Conservation (phyloP, 768 basidiomycete genomes). For the Boletus speciosus region DNA sequence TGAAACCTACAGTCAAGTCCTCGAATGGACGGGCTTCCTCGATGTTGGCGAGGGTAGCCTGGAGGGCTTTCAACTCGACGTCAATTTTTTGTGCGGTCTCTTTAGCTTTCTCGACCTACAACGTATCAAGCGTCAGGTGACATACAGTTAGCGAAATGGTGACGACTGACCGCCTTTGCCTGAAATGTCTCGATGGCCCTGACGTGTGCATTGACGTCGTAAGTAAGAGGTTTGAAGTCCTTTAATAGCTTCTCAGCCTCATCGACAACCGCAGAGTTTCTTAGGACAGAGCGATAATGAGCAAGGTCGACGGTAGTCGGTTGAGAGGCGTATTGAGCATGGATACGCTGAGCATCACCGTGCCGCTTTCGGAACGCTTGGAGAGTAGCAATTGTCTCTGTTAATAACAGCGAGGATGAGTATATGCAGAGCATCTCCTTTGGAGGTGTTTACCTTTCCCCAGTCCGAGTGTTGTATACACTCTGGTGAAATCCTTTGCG, state of each 20-base stretch:
- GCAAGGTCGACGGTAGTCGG: constrained; percentile 85
- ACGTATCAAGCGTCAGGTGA: neutral
- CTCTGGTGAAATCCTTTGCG: constrained; percentile 74
- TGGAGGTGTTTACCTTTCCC: constrained; percentile 62
- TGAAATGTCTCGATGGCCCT: constrained; percentile 98
- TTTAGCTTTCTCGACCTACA: constrained; percentile 81
- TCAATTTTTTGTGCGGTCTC: constrained; percentile 90
- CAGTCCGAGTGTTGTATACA: constrained; percentile 78
- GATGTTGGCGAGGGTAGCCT: constrained; percentile 93
- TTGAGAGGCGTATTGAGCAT: constrained; percentile 58
- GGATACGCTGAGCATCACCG: constrained; percentile 77
- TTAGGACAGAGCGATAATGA: constrained; percentile 87
- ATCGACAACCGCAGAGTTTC: constrained; percentile 89
- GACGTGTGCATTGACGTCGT: constrained; percentile 84
- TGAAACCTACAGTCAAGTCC: constrained; percentile 79
- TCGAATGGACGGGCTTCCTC: constrained; percentile 97
- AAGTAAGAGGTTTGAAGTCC: constrained; percentile 91
- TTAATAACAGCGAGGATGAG: constrained; percentile 5
- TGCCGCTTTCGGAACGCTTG: constrained; percentile 97
- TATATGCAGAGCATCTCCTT: neutral
- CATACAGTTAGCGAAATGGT: neutral
- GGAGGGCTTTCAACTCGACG: constrained; percentile 84
- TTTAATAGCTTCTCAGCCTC: constrained; percentile 88
- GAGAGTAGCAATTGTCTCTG: constrained; percentile 87
- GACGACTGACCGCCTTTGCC: constrained; percentile 79